phyloP scores from a whole-genome alignment of 345 rosid genomes.

The Populus deltoides region DNA sequence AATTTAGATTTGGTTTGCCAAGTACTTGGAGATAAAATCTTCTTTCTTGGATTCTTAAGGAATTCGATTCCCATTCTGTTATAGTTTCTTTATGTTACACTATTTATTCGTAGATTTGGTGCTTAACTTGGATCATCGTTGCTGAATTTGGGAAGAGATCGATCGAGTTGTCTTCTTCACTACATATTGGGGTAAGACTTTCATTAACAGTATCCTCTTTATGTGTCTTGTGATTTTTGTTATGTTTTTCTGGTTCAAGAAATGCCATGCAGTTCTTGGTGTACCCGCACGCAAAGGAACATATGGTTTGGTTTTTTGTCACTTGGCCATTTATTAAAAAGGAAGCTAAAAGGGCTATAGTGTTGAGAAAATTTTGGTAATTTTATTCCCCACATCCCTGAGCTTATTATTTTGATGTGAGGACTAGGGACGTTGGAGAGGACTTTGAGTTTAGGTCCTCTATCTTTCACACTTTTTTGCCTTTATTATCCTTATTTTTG shows the following conservation, averaged over 20 bases:
- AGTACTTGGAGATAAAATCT: neutral
- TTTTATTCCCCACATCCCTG: no score
- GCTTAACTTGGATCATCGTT: conserved; percentile 16
- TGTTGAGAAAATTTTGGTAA: neutral
- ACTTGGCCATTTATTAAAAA: neutral
- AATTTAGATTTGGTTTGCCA: neutral
- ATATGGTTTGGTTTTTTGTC: neutral
- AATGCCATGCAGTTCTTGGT: neutral
- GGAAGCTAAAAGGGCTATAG: neutral
- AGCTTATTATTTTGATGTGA: neutral
- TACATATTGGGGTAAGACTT: conserved; percentile 1
- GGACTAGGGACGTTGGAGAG: neutral
- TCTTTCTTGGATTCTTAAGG: conserved; percentile 14
- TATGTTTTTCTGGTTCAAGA: neutral
- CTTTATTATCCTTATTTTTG: neutral
- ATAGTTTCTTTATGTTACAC: neutral
- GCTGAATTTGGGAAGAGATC: conserved; percentile 6
- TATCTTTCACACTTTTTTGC: neutral
- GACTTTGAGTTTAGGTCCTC: neutral
- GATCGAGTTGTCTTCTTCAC: neutral
- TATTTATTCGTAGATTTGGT: conserved; percentile 28
- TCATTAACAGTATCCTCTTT: neutral
- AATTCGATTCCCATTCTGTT: conserved; percentile 44
- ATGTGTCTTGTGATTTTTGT: neutral
- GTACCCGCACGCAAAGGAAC: no score